Conservation (phyloP, 495 filamentous ascomycete genomes). For the Filosporella fistucella region DNA sequence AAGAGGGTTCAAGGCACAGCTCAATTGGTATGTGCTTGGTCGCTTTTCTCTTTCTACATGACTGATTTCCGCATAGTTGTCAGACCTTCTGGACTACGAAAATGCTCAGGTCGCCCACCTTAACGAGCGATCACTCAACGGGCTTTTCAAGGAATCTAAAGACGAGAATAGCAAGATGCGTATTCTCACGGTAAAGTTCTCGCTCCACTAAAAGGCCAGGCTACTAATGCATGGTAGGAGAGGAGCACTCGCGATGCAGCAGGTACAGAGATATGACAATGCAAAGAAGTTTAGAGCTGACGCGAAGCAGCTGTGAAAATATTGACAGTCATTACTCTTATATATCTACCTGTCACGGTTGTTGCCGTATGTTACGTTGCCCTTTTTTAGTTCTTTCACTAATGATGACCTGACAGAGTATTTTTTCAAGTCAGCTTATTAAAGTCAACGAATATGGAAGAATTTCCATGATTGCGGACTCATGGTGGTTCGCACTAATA, state of each 20-base stretch:
- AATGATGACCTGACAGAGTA: constrained; percentile 5
- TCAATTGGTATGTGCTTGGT: constrained; percentile 7
- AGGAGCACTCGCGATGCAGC: constrained; percentile 16
- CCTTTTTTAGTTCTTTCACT: no score
- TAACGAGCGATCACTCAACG: no score
- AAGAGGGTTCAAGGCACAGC: constrained; percentile 10
- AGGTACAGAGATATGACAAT: no score
- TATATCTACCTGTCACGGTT: constrained; percentile 18
- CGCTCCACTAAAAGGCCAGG: background rate
- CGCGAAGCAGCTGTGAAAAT: constrained; percentile 20
- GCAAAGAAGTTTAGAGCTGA: no score
- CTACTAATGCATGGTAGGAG: constrained; percentile 6
- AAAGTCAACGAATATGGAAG: constrained; percentile 5
- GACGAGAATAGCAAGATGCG: constrained; percentile 11
- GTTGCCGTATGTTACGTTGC: constrained; percentile 13
- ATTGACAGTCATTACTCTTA: constrained; percentile 18
- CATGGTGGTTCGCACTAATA: constrained; percentile 15
- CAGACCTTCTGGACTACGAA: constrained; percentile 19
- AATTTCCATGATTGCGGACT: constrained; percentile 7
- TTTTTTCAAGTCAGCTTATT: constrained; percentile 20
- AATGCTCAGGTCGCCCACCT: constrained; percentile 8
- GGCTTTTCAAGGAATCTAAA: constrained; percentile 9
- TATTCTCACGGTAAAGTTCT: constrained; percentile 10
- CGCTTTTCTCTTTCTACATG: background rate
- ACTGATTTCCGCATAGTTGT: constrained; percentile 6